Base-by-base conservation (phyloP, 2,329 filamentous ascomycete genomes). In the Hysterium pulicare region DNA sequence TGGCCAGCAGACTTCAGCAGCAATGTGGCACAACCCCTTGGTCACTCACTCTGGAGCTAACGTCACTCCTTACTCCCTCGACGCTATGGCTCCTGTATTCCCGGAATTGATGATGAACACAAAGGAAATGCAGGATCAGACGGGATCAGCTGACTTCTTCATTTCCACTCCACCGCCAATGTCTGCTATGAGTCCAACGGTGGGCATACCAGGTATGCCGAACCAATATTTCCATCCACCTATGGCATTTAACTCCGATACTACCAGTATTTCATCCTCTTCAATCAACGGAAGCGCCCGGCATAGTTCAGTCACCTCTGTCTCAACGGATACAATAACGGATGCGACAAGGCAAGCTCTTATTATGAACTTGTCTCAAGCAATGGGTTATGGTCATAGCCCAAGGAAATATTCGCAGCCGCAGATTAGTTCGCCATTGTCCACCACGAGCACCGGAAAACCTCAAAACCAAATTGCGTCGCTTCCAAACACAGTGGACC, bases 161-260 rank as follows among this genome's bases (percentile, higher is more conserved):
- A 87, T 94, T 61, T 84, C 87, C 49, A 86, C 87, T 21, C 85
- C 88, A 47, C 85, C 87, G 49, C 81, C 86, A 47, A 77, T 91
- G 72, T 83, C 77, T 62, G 83, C 84, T 48, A 74, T 90, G 69
- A 89, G 84, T 68, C 83, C 84, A 36, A 58, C 61, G 44, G 79
- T 84, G 50, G 72, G 84, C 59, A 77, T 90, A 70, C 79, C 83
- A 53, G 83, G 82, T 64, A 71, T 76, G 67, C 75, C 71, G 50
- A 73, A 71, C 58, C 76, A 75, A 61, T 81, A 76, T 55, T 74
- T 85, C 68, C 83, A 82, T 64, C 78, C 84, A 51, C 73, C 83
- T 42, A 75, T 86, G 64, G 81, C 77, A 66, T 81, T 86, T 64
- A 81, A 80, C 61, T 86, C 85, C 57, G 84, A 88, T 68, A 86